These are phyloP conservation scores for Penicillium expansum DNA, from an alignment of 2,329 filamentous ascomycete species.

Conservation along the genomic window DNA sequence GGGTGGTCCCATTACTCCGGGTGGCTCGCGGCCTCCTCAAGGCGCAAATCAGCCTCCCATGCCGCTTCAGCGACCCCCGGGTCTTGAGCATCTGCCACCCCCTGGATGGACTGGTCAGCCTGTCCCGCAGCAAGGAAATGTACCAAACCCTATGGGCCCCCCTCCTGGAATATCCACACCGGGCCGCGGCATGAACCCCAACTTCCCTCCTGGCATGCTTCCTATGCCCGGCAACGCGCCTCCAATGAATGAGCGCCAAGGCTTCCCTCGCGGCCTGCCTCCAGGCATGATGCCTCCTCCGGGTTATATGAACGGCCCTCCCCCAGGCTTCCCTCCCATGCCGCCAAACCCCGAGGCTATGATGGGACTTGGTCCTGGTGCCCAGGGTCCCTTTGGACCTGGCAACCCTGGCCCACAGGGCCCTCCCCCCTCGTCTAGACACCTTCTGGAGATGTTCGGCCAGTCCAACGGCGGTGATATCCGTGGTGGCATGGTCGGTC, in stretches of 20 bases:
- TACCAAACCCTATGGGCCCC: constrained; percentile 34
- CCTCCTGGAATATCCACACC: constrained; percentile 41
- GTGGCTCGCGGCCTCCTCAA: constrained; percentile 34
- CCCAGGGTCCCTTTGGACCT: constrained; percentile 36
- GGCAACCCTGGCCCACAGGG: constrained; percentile 38
- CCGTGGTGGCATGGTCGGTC: constrained; percentile 38
- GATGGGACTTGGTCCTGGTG: constrained; percentile 37
- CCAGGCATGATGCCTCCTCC: constrained; percentile 48
- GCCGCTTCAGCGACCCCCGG: constrained; percentile 45
- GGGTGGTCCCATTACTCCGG: constrained; percentile 36
- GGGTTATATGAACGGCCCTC: constrained; percentile 45
- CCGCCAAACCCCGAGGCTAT: constrained; percentile 38
- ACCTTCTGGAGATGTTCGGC: constrained; percentile 46
- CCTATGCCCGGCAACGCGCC: constrained; percentile 28
- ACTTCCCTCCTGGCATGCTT: constrained; percentile 45
- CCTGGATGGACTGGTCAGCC: constrained; percentile 41
- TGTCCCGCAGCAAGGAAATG: constrained; percentile 36
- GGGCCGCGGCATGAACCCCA: constrained; percentile 38
- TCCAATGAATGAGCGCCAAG: constrained; percentile 37
- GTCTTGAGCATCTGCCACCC: constrained; percentile 43
- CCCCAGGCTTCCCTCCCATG: constrained; percentile 42
- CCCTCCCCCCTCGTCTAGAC: constrained; percentile 39
- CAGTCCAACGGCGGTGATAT: constrained; percentile 36
- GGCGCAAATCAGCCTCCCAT: constrained; percentile 35
- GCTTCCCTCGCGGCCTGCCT: constrained; percentile 40